Conservation (phyloP, 2,329 filamentous ascomycete genomes). For the Aureobasidium sp. region DNA sequence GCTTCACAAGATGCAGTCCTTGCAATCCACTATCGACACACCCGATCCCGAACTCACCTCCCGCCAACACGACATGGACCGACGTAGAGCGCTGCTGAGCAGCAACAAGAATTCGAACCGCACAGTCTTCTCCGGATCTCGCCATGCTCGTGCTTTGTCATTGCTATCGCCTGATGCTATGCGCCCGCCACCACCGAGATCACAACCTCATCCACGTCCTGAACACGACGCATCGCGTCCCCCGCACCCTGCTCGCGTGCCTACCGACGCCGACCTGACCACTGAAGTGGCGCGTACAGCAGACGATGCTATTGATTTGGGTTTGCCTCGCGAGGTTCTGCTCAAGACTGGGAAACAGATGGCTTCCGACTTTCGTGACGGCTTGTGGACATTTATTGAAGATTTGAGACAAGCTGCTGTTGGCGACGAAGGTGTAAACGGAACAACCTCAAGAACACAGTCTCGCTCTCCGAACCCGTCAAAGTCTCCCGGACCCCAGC, state of each 20-base stretch:
- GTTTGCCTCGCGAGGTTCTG: slow-evolving; percentile 43
- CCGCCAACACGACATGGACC: slow-evolving; percentile 57
- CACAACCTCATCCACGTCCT: not conserved
- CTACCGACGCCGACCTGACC: slow-evolving; percentile 21
- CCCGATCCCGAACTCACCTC: not conserved
- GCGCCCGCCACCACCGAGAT: slow-evolving; percentile 9
- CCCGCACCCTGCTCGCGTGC: not conserved
- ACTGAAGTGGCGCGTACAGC: slow-evolving; percentile 28
- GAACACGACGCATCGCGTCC: slow-evolving; percentile 1
- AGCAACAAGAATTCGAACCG: slow-evolving; percentile 43
- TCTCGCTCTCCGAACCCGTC: slow-evolving; percentile 2
- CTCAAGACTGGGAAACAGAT: slow-evolving; percentile 63
- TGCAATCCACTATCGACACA: slow-evolving; percentile 34
- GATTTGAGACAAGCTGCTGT: slow-evolving; percentile 93
- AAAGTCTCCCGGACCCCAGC: slow-evolving; percentile 9
- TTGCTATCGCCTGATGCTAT: slow-evolving; percentile 61
- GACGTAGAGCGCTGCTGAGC: slow-evolving; percentile 60
- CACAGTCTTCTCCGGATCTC: slow-evolving; percentile 56
- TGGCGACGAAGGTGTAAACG: slow-evolving; percentile 66
- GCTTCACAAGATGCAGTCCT: slow-evolving; percentile 52
- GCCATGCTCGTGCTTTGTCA: slow-evolving; percentile 63
- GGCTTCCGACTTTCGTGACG: slow-evolving; percentile 81
- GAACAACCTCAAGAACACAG: slow-evolving; percentile 12
- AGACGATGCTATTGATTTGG: slow-evolving; percentile 24
- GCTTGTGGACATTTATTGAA: slow-evolving; percentile 89